Base-by-base conservation (phyloP, 192 early-diverging fungal genomes). In the Podila horticola region DNA sequence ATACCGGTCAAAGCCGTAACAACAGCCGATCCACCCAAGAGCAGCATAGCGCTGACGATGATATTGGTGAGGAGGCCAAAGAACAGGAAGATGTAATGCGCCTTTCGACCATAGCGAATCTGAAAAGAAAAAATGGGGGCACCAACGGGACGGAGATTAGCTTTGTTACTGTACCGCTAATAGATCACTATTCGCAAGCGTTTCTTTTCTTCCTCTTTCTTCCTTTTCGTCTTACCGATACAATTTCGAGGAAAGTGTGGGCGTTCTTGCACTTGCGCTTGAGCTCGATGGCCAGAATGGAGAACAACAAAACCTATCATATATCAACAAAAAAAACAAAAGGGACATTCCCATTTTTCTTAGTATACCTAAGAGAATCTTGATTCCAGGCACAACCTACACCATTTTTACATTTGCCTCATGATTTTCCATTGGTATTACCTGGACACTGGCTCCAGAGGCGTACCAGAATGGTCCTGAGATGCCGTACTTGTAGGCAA, bases 241-340 rank as follows among this genome's bases (percentile, higher is more conserved):
- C 85, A 62, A 93, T 91, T 71, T 93, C 92, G 3, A 93, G 66
- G 61, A 94, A 93, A 6, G 92, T 93, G 66, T 94, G 92, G 15
- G 90, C 91, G 64, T 93, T 93, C 5, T 91, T 92, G 51, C 91
- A 92, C 62, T 87, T 86, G 66, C 91, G 85, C 69, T 93, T 93
- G 9, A 93, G 62, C 60, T 93, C 90, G 61, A 93, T 93, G n/a
- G 92, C 92, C 57, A 93, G 79, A 17, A 94, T 88, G 22, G 92
- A 90, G 52, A 93, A 93, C 31, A 93, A 69, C 3, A 94, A 65
- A 31, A 93, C 91, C 83, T 84, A 55, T 57, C 5, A 10, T 29
- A 4, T 13, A 41, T 51, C 19, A 41, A 62, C 19, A 71, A 33
- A 62, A 24, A 64, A 17, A 4, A 34, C 36, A 67, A 1, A 13